Evolutionary conservation across 148 eudicot genomes (phyloP).

Genomic region (Agrostemma githago): DNA sequence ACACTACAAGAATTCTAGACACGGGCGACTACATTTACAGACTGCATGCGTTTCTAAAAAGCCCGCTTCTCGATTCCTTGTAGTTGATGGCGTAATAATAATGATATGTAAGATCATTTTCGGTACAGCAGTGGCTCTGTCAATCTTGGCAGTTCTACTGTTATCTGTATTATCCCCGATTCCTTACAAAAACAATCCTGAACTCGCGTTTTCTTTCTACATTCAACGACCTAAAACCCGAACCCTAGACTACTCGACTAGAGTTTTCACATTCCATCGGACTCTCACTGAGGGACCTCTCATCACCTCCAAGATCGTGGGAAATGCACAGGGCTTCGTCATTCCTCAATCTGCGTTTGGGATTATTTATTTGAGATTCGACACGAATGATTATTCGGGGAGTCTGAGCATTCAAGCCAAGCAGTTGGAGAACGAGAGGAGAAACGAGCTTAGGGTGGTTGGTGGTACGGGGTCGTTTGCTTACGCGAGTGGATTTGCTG

Average conservation of each 20-base stretch:
- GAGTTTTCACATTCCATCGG: constrained; percentile 55
- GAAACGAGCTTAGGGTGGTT: constrained; percentile 49
- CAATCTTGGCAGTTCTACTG: constrained; percentile 51
- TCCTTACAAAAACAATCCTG: constrained; percentile 36
- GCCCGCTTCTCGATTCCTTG: too few relatives aligned
- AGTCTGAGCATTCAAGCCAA: constrained; percentile 62
- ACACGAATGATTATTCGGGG: constrained; percentile 48
- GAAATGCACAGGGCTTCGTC: constrained; percentile 75
- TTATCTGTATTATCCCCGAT: constrained; percentile 55
- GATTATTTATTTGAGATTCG: constrained; percentile 58
- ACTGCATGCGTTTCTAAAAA: background rate
- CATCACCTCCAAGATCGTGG: constrained; percentile 49
- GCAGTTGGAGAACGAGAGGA: constrained; percentile 28
- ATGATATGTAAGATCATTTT: constrained; percentile 60
- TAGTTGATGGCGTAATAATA: constrained; percentile 36
- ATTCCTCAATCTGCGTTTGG: constrained; percentile 70
- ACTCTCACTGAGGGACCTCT: constrained; percentile 60
- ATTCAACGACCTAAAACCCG: constrained; percentile 46
- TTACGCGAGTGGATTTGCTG: constrained; percentile 63
- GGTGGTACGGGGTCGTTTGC: constrained; percentile 95
- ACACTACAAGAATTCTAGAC: background rate
- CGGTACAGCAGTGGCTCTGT: constrained; percentile 47
- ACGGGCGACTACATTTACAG: background rate
- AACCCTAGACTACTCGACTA: constrained; percentile 14
- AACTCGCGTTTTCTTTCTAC: constrained; percentile 55